Percentiles rank a stretch among this genome's conserved stretches.
phyloP scores from a whole-genome alignment of 345 rosid genomes.

The Boechera retrofracta region DNA sequence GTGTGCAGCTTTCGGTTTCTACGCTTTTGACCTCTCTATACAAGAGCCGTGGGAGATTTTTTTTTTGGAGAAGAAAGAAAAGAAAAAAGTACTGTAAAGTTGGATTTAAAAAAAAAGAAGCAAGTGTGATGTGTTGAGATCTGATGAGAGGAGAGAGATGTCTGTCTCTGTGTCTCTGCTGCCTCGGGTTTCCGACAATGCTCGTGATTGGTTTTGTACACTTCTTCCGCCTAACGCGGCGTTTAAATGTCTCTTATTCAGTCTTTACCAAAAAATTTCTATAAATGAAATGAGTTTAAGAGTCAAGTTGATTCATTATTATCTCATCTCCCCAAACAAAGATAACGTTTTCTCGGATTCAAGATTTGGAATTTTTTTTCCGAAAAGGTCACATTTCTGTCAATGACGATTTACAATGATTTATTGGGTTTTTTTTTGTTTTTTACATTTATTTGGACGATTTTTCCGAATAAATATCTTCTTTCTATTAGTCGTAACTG shows the following conservation, averaged over 20 bases:
- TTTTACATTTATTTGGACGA: background rate
- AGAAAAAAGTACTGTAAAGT: background rate
- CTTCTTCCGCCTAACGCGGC: conserved; percentile 24
- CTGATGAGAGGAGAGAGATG: conserved; percentile 39
- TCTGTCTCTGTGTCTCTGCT: conserved; percentile 50
- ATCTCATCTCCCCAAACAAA: background rate
- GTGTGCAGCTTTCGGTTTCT: conserved; percentile 22
- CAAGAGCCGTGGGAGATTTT: conserved; percentile 25
- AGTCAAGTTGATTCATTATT: conserved; percentile 8
- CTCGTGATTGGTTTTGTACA: conserved; percentile 44
- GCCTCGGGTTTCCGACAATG: conserved; percentile 33
- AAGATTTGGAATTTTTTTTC: background rate
- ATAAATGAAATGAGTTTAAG: background rate
- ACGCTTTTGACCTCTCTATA: conserved; percentile 25
- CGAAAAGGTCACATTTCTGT: background rate
- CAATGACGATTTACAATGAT: background rate
- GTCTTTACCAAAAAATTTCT: background rate
- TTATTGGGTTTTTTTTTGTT: background rate
- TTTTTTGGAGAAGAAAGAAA: conserved; percentile 4
- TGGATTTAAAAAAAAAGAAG: background rate
- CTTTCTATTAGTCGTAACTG: no score
- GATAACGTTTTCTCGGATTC: conserved; percentile 23
- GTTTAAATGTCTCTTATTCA: conserved; percentile 4
- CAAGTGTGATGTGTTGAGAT: conserved; percentile 30
- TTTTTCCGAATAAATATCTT: background rate